Evolutionary conservation across 371 early-diverging fungal genomes (phyloP), one percentile per base, ranked within the genome.

Genomic region (Apophysomyces variabilis): DNA sequence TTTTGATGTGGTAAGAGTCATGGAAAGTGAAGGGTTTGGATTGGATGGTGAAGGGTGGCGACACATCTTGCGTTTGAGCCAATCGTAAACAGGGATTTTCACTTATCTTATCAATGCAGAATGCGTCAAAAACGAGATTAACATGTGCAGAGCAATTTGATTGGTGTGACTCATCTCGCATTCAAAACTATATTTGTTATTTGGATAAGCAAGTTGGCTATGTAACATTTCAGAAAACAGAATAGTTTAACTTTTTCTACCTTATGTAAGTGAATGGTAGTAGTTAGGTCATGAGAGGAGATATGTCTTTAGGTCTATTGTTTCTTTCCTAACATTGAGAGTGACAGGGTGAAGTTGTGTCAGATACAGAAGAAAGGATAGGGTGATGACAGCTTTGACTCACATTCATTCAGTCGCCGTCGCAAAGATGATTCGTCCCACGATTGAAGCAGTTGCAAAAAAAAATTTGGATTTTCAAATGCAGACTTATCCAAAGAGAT

Each of bases 121-220:
- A 16, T 6, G 13, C 36, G 32, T 26, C 32, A 26, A 26, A 26
- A 18, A 45, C 26, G 11, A 41, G 26, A 21, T 14, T 9, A n/a
- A 16, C 57, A 8, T 44, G 12, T 37, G 46, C 37, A 16, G 36
- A 54, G 56, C 18, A 46, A 54, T 71, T 58, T 79, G 76, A 79
- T 79, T 79, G 79, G 79, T 79, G 76, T 79, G 79, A 79, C 69
- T 79, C 79, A 79, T 79, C 74, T 66, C 72, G 72, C 43, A 44
- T 26, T 26, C 32, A 26, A 26, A 26, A 26, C 32, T 26, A 26
- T 26, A 26, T 26, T 26, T 26, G 32, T 26, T 26, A 26, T 26
- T 26, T 26, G 32, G 32, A 26, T 26, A 26, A 26, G 32, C 14
- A n/a, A 46, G 47, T 46, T 26, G 32, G 32, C 32, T 26, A 26